Base-by-base conservation (phyloP, 352 stramenopile species). In the Pythium scleroteichum region DNA sequence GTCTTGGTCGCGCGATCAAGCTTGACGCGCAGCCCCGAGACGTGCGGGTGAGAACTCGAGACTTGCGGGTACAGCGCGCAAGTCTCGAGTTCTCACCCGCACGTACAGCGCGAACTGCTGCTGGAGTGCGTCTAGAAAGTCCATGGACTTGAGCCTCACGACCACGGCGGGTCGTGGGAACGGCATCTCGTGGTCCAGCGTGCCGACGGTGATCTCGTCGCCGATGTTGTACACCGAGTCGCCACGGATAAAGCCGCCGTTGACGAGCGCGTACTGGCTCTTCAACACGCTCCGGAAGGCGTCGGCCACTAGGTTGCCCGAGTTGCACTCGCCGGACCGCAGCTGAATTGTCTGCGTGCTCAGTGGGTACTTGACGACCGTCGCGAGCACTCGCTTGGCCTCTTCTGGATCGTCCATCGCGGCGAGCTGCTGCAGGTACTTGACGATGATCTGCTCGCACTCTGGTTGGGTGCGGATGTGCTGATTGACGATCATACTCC, bases 161-260 rank as follows among this genome's bases (percentile, higher is more conserved):
- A 89, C 51, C 19, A 87, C 75, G n/a, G 76, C 81, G 2, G 69
- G 73, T 17, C 75, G 68, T 3, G 80, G 82, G 66, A 96, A 96
- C 5, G 88, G 88, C 76, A 95, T 88, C 55, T 96, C 88, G 55
- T 87, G 76, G 48, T 92, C 75, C 5, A 95, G 52, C 4, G 88
- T 86, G 0, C 81, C 79, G 2, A 90, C 66, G 0, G 81, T 92
- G 20, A 96, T 63, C 26, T 49, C 73, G 13, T 80, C 87, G 29
- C 78, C 77, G 0, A 85, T 70, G 20, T 69, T 59, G 63, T 95
- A 94, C 17, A 82, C 67, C 45, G 75, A 81, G 47, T 96, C 82
- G 27, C 86, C 88, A 40, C 86, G 79, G 53, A 95, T 94, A 62
- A 95, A 96, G 6, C 88, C 88, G 50, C 88, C 88, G 52, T 96